Evolutionary conservation across 495 filamentous ascomycete genomes (phyloP).

Genomic region (Daldinia caldariorum): DNA sequence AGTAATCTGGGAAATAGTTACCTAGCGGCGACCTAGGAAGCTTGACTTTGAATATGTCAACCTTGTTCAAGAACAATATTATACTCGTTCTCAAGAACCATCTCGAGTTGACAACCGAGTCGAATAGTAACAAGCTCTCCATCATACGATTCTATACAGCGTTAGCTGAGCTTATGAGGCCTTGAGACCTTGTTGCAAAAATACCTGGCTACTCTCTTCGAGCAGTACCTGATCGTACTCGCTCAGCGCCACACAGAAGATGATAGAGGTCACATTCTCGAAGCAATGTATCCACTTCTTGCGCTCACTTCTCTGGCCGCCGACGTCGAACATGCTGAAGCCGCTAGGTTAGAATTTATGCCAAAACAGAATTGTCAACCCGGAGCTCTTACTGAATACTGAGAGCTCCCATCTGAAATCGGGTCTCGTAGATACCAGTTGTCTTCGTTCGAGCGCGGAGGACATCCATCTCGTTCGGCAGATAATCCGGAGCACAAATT

Average conservation of each 20-base stretch:
- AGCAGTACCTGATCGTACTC: conserved; percentile 98
- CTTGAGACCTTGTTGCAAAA: conserved; percentile 24
- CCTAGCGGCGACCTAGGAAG: conserved; percentile 86
- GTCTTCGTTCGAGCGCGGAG: conserved; percentile 96
- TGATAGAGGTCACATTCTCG: conserved; percentile 99
- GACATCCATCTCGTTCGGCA: conserved; percentile 91
- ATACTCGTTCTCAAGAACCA: conserved; percentile 99
- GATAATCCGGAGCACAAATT: conserved; percentile 86
- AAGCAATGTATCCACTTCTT: conserved; percentile 99
- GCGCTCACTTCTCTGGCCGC: conserved; percentile 93
- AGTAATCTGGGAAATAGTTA: conserved; percentile 98
- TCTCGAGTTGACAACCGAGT: conserved; percentile 97
- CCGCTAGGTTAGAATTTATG: conserved; percentile 36
- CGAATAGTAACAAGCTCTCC: conserved; percentile 96
- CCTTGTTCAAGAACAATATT: conserved; percentile 98
- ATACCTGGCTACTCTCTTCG: conserved; percentile 95
- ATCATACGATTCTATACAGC: conserved; percentile 91
- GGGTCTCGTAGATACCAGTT: conserved; percentile 98
- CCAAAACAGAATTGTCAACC: conserved; percentile 18
- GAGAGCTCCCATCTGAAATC: conserved; percentile 96
- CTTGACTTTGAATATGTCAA: conserved; percentile 96
- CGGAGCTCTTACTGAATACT: conserved; percentile 88
- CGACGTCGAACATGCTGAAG: conserved; percentile 96
- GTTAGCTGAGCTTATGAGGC: conserved; percentile 33
- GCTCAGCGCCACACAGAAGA: conserved; percentile 97